Evolutionary conservation across 768 basidiomycete genomes (phyloP), one percentile per base, ranked within the genome.

Genomic region (Lyophyllum atratum): DNA sequence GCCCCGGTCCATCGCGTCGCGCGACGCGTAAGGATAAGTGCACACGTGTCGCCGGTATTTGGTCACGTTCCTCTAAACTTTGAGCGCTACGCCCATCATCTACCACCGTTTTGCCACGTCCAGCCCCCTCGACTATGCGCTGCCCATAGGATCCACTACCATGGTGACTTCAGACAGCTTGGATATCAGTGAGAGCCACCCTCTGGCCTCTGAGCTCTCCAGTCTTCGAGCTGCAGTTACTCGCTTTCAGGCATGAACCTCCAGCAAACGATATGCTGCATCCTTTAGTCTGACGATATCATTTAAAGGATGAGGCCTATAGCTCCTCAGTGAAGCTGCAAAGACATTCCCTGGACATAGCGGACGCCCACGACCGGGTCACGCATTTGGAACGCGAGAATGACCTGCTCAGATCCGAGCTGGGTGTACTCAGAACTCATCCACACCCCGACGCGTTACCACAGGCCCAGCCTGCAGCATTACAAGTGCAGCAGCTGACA

Each of bases 301-400:
- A 43, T 57, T 44, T 52, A 51, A 64, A 91, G 90, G 85, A 90
- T 70, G 89, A 91, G 72, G 83, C 87, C 4, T 83, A 89, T 63
- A 65, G 73, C 29, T 76, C 85, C n/a, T 79, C 87, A 3, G 70
- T 89, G 40, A 89, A 84, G 63, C 79, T 92, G 2, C 89, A 90
- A 59, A 75, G 81, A 40, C 80, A 84, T 53, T 78, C 85, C 8
- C 71, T 89, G 21, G 80, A 88, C 10, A 66, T 79, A 8, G 70
- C 82, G 1, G 72, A 76, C n/a, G 72, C 78, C 1, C 70, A 80
- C 33, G 82, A 84, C 42, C 79, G 78, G 17, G 65, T 76, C 1
- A 71, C 72, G 42, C 68, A 73, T 9, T 76, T 90, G 21, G 83
- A 87, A 63, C 76, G 76, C 28, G 85, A 90, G 66, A 89, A 89